These are phyloP conservation scores for Phytophthora quininea DNA, from an alignment of 352 stramenopile species.

Conservation along the genomic window DNA sequence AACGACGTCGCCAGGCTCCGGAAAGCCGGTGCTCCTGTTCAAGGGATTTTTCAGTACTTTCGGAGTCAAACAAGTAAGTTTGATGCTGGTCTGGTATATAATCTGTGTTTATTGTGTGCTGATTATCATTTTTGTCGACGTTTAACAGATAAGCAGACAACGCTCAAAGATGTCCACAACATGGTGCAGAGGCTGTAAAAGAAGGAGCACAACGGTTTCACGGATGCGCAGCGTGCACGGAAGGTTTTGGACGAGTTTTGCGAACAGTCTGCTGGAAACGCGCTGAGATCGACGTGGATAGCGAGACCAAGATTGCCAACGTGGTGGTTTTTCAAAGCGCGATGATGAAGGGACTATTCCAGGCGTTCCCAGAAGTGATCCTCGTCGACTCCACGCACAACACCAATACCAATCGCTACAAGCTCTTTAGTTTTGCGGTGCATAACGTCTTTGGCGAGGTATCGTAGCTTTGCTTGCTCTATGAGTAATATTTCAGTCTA, in stretches of 20 bases:
- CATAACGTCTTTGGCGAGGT: constrained; percentile 3
- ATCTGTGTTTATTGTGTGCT: neutral
- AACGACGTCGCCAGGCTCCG: neutral
- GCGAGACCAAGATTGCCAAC: neutral
- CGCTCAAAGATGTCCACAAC: neutral
- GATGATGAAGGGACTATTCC: neutral
- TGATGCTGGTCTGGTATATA: neutral
- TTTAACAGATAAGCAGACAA: neutral
- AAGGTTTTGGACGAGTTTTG: neutral
- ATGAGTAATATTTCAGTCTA: constrained; percentile 1
- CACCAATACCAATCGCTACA: constrained; percentile 4
- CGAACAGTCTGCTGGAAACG: neutral
- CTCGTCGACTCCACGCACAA: constrained; percentile 2
- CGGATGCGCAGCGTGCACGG: constrained; percentile 4
- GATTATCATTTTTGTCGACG: neutral
- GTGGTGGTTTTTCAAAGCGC: neutral
- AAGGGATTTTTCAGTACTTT: neutral
- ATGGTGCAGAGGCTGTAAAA: neutral
- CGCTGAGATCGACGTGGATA: neutral
- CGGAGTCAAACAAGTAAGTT: neutral
- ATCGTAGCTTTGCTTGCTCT: neutral
- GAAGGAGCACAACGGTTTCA: neutral
- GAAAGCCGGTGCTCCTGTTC: neutral
- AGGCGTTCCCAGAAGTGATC: constrained; percentile 1
- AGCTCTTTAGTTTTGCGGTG: constrained; percentile 8